phyloP scores from a whole-genome alignment of 2,329 filamentous ascomycete genomes.

The Hypoxylon sp. region DNA sequence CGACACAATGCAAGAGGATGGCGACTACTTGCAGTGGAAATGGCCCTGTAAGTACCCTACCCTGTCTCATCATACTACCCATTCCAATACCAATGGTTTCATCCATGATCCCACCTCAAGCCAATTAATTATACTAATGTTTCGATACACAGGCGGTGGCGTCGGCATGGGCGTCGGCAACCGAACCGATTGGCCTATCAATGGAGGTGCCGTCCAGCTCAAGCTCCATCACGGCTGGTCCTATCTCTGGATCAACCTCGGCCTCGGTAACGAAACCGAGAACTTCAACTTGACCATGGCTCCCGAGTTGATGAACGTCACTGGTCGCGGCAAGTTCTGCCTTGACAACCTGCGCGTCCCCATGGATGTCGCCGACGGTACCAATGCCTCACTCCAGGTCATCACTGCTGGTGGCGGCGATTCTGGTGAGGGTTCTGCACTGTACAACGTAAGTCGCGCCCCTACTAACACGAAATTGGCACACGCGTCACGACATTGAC shows the following conservation, averaged over 20 bases:
- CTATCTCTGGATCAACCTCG: constrained; percentile 68
- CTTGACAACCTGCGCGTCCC: constrained; percentile 70
- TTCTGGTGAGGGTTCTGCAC: constrained; percentile 67
- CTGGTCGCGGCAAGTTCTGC: constrained; percentile 75
- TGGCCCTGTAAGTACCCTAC: constrained; percentile 63
- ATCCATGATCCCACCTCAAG: neutral
- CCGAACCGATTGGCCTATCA: constrained; percentile 67
- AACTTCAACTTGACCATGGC: constrained; percentile 79
- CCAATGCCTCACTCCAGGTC: constrained; percentile 76
- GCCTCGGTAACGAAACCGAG: constrained; percentile 60
- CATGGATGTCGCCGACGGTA: constrained; percentile 67
- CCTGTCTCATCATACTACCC: neutral
- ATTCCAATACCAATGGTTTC: constrained; percentile 8
- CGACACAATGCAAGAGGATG: constrained; percentile 61
- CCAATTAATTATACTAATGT: constrained; percentile 12
- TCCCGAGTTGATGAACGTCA: constrained; percentile 69
- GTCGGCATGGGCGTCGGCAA: constrained; percentile 61
- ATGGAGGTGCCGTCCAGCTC: constrained; percentile 62
- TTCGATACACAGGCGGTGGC: constrained; percentile 58
- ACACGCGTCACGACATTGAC: too few species aligned
- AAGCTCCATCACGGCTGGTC: constrained; percentile 66
- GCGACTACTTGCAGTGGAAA: constrained; percentile 62
- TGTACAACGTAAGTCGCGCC: constrained; percentile 71
- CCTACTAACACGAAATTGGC: constrained; percentile 30
- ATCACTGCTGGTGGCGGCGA: constrained; percentile 71